phyloP scores from a whole-genome alignment of 2,329 filamentous ascomycete genomes.

The Teratosphaeria viscida region DNA sequence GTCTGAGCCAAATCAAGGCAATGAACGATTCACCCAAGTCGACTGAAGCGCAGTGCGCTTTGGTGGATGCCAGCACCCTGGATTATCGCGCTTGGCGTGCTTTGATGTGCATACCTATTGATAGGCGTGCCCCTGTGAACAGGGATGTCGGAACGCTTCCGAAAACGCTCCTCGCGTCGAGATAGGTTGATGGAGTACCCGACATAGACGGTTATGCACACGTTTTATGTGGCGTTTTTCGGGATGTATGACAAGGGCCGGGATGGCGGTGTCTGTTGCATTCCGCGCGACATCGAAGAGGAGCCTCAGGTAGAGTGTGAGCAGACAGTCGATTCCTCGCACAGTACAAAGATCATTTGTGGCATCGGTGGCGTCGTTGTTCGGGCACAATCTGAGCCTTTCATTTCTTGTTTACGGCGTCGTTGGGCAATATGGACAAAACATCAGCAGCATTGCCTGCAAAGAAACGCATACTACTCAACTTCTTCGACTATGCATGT shows the following conservation, averaged over 20 bases:
- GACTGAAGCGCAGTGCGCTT: background rate
- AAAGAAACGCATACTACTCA: conserved; percentile 1
- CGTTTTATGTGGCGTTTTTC: background rate
- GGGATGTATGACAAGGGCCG: background rate
- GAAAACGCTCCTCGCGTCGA: background rate
- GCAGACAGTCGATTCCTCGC: no score
- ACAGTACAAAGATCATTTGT: background rate
- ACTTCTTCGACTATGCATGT: conserved; percentile 1
- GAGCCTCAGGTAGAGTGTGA: no score
- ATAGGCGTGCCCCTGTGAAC: background rate
- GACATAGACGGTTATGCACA: background rate
- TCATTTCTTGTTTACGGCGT: no score
- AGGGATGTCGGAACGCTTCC: background rate
- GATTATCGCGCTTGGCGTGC: background rate
- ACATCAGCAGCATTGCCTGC: conserved; percentile 28
- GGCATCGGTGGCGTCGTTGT: background rate
- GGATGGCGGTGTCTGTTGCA: background rate
- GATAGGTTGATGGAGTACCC: background rate
- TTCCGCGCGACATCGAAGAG: background rate
- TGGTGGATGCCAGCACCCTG: background rate
- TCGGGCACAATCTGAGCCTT: background rate
- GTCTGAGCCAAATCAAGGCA: background rate
- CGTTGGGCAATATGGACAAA: background rate
- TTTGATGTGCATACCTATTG: background rate
- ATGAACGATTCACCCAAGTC: background rate